phyloP scores from a whole-genome alignment of 805 yeast genomes.

The Starmera pachycereana region DNA sequence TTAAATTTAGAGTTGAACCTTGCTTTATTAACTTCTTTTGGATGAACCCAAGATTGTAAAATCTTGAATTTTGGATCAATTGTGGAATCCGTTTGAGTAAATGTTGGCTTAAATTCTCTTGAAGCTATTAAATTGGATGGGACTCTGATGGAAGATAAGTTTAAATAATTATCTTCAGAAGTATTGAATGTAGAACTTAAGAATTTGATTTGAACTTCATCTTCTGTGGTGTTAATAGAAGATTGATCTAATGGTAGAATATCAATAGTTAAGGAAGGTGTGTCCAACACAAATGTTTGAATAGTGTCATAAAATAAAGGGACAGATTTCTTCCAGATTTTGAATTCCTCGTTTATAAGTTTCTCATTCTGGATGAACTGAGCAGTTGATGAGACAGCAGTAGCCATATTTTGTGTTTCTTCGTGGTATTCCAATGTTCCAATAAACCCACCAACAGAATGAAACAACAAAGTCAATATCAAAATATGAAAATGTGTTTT shows the following conservation, averaged over 20 bases:
- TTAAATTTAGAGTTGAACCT: conserved; percentile 29
- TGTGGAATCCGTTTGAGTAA: conserved; percentile 21
- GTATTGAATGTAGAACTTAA: conserved; percentile 37
- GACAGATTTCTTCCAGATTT: conserved; percentile 75
- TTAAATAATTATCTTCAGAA: conserved; percentile 31
- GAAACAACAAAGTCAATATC: too few species aligned
- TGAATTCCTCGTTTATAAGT: conserved; percentile 64
- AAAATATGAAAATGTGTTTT: too few species aligned
- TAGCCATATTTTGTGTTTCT: background rate
- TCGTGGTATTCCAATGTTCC: background rate
- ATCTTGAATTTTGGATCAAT: conserved; percentile 28
- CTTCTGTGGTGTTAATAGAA: too few species aligned
- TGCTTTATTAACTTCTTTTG: conserved; percentile 51
- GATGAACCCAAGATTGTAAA: conserved; percentile 39
- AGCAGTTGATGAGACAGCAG: conserved; percentile 6
- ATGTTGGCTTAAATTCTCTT: conserved; percentile 14
- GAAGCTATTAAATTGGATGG: conserved; percentile 37
- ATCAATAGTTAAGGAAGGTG: conserved; percentile 49
- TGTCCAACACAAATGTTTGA: conserved; percentile 45
- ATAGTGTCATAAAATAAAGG: conserved; percentile 66
- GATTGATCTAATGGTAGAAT: conserved; percentile 32
- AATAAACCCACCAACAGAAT: background rate
- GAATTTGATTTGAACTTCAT: conserved; percentile 26
- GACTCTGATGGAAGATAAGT: conserved; percentile 24
- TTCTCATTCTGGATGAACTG: conserved; percentile 51